Evolutionary conservation across 768 basidiomycete genomes (phyloP), one percentile per base, ranked within the genome.

Genomic region (Ramaria sp.): DNA sequence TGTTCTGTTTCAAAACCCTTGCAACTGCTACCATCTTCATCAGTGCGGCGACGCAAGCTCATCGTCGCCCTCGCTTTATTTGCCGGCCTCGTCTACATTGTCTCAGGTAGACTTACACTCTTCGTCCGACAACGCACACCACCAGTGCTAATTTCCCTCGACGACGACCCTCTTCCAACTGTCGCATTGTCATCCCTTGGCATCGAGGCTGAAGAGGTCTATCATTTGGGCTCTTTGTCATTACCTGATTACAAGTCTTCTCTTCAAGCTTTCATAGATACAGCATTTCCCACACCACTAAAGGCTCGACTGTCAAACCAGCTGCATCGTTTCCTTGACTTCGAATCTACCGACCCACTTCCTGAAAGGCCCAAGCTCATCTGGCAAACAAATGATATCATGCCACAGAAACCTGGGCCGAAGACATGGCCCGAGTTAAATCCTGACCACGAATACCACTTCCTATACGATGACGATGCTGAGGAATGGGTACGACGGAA

Each of bases 291-390:
- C 46, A 71, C 2, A 58, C 68, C 54, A 62, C 74, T 11, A 60
- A 63, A 20, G 70, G 68, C 60, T 72, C 73, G 1, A 73, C 75
- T 57, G 31, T 49, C 33, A 19, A 27, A 17, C 2, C 19, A 31
- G 7, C 10, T 57, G 31, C 4, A 48, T 38, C 46, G 45, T 7
- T 57, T 48, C 37, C 47, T 57, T 6, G 47, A 42, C 15, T 42
- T 34, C 17, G 30, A 50, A 12, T 49, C 55, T 6, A 10, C 46
- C 1, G 37, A 22, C 9, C 45, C 46, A 31, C 47, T 48, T 13
- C 55, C 47, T 1, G 45, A 50, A 47, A 7, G 7, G 1, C 55
- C 55, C 11, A 48, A 48, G 31, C 34, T 37, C 19, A 57, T 57
- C 19, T 57, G 55, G 55, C 55, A 57, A 37, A 57, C 55, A n/a